A percentile compares a stretch with the other conserved stretches of the same genome.
Conservation (phyloP, 2,329 filamentous ascomycete genomes). For the Ophiosphaerella herpotricha region DNA sequence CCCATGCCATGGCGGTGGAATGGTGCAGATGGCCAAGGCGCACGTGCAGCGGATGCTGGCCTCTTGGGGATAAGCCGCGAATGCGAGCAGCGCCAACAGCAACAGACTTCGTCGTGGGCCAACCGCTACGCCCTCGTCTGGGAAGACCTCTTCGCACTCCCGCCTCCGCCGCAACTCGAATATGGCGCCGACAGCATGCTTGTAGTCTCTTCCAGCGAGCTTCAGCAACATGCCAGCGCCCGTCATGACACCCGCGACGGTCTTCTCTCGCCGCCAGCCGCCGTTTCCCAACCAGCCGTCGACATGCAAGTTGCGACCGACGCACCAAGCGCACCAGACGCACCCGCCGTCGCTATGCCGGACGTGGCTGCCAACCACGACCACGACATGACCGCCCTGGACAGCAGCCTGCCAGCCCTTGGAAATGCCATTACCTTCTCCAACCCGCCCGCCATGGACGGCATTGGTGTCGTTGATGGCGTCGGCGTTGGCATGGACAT, state of each 20-base stretch:
- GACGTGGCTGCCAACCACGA: constrained; percentile 7
- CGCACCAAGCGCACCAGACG: constrained; percentile 19
- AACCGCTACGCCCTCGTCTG: constrained; percentile 8
- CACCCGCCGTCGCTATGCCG: constrained; percentile 17
- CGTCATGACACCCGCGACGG: constrained; percentile 30
- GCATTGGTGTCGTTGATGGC: constrained; percentile 17
- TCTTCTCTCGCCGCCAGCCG: constrained; percentile 17
- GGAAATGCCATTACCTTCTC: constrained; percentile 28
- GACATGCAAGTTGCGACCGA: constrained; percentile 36
- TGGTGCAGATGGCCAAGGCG: constrained; percentile 1
- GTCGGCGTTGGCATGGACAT: constrained; percentile 13
- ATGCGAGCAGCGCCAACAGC: constrained; percentile 1
- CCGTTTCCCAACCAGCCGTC: constrained; percentile 20
- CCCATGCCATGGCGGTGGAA: neutral
- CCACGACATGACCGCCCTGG: constrained; percentile 2
- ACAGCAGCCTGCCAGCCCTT: constrained; percentile 19
- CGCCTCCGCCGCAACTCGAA: constrained; percentile 11
- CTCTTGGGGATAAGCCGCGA: constrained; percentile 14
- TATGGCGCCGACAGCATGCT: constrained; percentile 41
- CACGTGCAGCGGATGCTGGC: constrained; percentile 15
- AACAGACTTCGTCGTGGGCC: constrained; percentile 4
- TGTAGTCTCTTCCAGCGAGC: constrained; percentile 29
- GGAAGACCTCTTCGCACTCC: constrained; percentile 3
- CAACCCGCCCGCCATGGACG: constrained; percentile 14
- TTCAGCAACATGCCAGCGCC: constrained; percentile 25